Percentiles rank a stretch among this genome's conserved stretches.
phyloP scores from a whole-genome alignment of 306 rosid genomes.

The Prunus kanzakura region DNA sequence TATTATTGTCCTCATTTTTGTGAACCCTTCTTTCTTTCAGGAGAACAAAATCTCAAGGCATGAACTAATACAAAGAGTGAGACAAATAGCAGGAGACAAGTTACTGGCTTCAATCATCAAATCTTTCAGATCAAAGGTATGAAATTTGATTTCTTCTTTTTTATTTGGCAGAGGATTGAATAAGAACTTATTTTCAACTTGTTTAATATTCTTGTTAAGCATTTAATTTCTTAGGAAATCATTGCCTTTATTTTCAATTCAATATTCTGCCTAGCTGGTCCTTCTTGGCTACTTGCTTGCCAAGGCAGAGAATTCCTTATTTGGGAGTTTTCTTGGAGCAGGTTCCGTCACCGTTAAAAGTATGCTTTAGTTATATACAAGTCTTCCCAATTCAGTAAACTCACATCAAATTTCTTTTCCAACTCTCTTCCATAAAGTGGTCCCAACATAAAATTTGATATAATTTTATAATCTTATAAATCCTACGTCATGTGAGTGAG shows the following conservation, averaged over 20 bases:
- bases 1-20: not conserved
- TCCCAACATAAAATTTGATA: not conserved
- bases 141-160: not conserved
- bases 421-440: not conserved
- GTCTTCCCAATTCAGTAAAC: not conserved
- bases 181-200: not conserved
- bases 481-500: not conserved
- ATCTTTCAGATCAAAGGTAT: slow-evolving; percentile 59
- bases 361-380: too few relatives aligned
- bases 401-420: not conserved
- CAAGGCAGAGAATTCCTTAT: slow-evolving; percentile 4
- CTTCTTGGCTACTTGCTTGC: not conserved
- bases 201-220: too few relatives aligned
- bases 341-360: not conserved
- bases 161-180: not conserved
- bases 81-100: slow-evolving; percentile 70
- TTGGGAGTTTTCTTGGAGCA: not conserved
- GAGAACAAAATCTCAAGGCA: slow-evolving; percentile 54
- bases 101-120: slow-evolving; percentile 54
- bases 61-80: slow-evolving; percentile 54
- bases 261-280: not conserved
- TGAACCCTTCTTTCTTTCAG: slow-evolving; percentile 32
- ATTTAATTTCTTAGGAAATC: not conserved
- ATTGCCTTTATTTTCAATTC: not conserved
- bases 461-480: not conserved